phyloP scores from a whole-genome alignment of 1,284 basidiomycete species.

The Apiotrichum akiyoshidainum region DNA sequence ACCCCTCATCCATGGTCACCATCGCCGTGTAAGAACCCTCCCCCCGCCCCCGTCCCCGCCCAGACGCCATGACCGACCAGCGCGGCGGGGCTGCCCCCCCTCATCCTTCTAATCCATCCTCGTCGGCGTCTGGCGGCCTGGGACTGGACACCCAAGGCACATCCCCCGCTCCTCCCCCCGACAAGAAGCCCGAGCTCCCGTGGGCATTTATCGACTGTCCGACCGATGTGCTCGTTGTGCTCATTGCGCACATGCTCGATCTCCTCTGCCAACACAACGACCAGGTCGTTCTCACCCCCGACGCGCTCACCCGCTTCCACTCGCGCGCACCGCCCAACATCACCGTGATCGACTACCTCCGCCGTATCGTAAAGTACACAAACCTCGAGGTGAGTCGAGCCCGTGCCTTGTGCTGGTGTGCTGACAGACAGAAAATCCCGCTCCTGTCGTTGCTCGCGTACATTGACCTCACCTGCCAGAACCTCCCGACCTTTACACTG shows the following conservation, averaged over 20 bases:
- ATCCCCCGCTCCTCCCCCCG: not conserved
- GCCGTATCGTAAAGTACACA: conserved; percentile 84
- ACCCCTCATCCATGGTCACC: conserved; percentile 1
- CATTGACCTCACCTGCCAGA: conserved; percentile 88
- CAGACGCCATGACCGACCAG: conserved; percentile 11
- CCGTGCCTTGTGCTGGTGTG: not conserved
- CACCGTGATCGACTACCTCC: conserved; percentile 79
- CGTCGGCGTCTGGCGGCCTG: not conserved
- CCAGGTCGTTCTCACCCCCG: conserved; percentile 59
- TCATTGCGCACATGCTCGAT: conserved; percentile 92
- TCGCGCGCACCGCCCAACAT: conserved; percentile 82
- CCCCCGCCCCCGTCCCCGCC: conserved; percentile 5
- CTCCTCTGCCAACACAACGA: conserved; percentile 90
- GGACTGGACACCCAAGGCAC: not conserved
- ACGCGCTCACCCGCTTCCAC: conserved; percentile 79
- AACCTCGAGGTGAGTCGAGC: conserved; percentile 74
- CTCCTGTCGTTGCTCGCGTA: conserved; percentile 85
- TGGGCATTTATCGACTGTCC: conserved; percentile 60
- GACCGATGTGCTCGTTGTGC: conserved; percentile 73
- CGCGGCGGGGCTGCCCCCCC: conserved; percentile 9
- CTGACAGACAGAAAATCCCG: conserved; percentile 66
- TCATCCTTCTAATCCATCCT: not conserved
- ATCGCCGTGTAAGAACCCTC: conserved; percentile 4
- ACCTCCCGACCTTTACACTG: conserved; percentile 79
- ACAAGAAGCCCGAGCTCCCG: conserved; percentile 34